A percentile compares a stretch with the other conserved stretches of the same genome.
These are phyloP conservation scores for Venturia nashicola DNA, from an alignment of 2,329 filamentous ascomycete genomes.

Conservation along the genomic window DNA sequence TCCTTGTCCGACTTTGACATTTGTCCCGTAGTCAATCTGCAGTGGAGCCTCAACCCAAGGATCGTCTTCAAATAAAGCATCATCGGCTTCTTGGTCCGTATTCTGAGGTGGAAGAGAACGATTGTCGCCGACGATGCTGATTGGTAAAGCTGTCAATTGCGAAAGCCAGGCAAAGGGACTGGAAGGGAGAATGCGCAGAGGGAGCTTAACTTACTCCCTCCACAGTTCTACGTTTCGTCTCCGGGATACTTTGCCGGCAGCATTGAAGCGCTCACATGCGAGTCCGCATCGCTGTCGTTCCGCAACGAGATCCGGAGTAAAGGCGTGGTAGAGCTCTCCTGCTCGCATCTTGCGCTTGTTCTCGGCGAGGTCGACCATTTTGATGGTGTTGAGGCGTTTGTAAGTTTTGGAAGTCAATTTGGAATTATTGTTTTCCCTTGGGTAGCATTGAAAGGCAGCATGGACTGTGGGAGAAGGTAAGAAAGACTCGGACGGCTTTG, in stretches of 20 bases:
- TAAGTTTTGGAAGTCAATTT: no score
- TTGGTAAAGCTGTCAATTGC: background rate
- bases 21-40: conserved; percentile 65
- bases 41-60: conserved; percentile 62
- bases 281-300: conserved; percentile 50
- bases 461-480: no score
- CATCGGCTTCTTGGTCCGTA: conserved; percentile 49
- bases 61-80: conserved; percentile 48
- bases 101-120: conserved; percentile 49
- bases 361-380: conserved; percentile 13
- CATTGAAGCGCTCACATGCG: conserved; percentile 54
- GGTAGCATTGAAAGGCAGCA: no score
- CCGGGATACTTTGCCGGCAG: conserved; percentile 45
- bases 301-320: conserved; percentile 54
- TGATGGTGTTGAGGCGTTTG: background rate
- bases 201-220: conserved; percentile 47
- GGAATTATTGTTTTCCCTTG: no score
- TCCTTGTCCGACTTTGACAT: conserved; percentile 55
- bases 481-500: no score
- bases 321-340: conserved; percentile 64
- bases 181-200: background rate
- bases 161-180: background rate
- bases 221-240: conserved; percentile 54
- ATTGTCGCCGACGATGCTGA: conserved; percentile 50
- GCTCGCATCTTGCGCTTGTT: conserved; percentile 41